These are phyloP conservation scores for Paspalum vaginatum DNA, from an alignment of 176 grass and related monocot genomes.

Conservation along the genomic window DNA sequence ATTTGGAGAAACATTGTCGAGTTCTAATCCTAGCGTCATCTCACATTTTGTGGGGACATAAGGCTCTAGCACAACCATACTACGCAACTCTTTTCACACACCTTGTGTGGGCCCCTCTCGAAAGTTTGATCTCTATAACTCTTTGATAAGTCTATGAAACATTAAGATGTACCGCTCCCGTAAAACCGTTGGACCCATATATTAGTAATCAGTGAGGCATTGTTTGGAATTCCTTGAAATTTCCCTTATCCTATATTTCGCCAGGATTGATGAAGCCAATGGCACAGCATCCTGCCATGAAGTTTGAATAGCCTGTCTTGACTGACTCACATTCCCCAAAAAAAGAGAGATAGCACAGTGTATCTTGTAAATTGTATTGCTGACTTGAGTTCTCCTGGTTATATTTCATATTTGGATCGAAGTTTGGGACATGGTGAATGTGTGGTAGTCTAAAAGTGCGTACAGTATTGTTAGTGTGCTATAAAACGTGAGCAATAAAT, in stretches of 20 bases:
- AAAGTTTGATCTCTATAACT: conserved; percentile 2
- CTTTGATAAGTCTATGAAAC: background rate
- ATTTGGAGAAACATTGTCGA: background rate
- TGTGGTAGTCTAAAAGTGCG: background rate
- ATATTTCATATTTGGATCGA: conserved; percentile 4
- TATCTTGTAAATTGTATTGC: conserved; percentile 8
- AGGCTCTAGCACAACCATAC: background rate
- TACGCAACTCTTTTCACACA: background rate
- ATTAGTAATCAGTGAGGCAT: background rate
- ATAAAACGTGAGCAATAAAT: background rate
- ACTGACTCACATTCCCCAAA: background rate
- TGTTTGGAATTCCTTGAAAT: background rate
- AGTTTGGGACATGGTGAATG: background rate
- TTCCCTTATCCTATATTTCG: background rate
- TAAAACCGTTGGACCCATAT: background rate
- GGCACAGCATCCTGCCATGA: background rate
- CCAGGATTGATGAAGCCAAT: background rate
- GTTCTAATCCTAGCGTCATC: background rate
- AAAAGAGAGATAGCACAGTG: background rate
- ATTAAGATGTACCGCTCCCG: background rate
- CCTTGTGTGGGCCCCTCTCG: background rate
- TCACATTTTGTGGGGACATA: background rate
- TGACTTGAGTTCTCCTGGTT: background rate
- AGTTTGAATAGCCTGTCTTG: background rate
- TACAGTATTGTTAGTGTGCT: background rate